Conservation (phyloP, 805 yeast genomes). For the Kuraishia piskuri region DNA sequence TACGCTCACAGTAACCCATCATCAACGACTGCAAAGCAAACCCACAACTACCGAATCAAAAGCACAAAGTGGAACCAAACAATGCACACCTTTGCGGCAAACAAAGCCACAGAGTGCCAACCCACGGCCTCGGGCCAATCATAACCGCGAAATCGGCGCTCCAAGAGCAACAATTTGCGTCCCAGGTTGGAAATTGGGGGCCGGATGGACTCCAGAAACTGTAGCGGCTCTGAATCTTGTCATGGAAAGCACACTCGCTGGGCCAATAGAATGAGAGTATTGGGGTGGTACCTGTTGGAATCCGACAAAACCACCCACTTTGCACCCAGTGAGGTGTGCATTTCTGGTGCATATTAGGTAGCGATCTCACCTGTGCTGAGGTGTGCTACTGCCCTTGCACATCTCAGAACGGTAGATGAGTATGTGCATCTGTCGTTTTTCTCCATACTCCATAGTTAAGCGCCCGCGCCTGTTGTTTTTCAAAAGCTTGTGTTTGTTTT, state of each 20-base stretch:
- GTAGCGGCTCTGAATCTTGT: conserved; percentile 9
- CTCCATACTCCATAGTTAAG: not conserved
- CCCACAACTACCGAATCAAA: not conserved
- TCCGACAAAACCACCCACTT: not conserved
- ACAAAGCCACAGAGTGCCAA: not conserved
- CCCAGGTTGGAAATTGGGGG: not conserved
- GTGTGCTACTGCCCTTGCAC: conserved; percentile 1
- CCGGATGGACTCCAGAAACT: conserved; percentile 4
- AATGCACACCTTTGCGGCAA: not conserved
- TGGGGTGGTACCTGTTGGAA: not conserved
- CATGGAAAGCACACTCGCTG: not conserved
- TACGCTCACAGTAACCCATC: not conserved
- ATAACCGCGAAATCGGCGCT: not conserved
- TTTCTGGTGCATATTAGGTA: conserved; percentile 1
- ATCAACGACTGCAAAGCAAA: not conserved
- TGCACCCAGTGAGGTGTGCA: not conserved
- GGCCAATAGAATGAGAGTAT: not conserved
- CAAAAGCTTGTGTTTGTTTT: not conserved
- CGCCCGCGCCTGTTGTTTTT: not conserved
- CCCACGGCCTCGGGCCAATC: not conserved
- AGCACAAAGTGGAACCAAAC: not conserved
- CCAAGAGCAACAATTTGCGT: not conserved
- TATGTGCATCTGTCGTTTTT: not conserved
- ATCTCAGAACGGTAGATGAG: not conserved
- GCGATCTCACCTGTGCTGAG: conserved; percentile 1